phyloP scores from a whole-genome alignment of 768 basidiomycete genomes.

The Serendipita sp. region DNA sequence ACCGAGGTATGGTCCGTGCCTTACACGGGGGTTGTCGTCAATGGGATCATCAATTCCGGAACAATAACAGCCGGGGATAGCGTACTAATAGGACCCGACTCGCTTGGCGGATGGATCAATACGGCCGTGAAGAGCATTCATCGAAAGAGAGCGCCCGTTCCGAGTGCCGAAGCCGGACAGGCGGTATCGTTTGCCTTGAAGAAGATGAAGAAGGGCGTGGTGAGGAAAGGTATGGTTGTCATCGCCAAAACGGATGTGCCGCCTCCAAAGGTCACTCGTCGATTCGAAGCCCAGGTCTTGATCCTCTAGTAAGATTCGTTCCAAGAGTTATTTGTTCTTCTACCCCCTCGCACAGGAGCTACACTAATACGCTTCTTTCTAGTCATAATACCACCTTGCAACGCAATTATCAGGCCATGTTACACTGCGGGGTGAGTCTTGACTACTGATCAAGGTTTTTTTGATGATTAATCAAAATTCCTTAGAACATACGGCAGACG shows the following conservation, averaged over 20 bases:
- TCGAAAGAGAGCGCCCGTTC: slow-evolving; percentile 73
- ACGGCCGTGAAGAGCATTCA: slow-evolving; percentile 84
- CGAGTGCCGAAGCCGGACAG: slow-evolving; percentile 84
- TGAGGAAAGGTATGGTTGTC: slow-evolving; percentile 91
- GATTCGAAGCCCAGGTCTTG: slow-evolving; percentile 87
- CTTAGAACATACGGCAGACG: slow-evolving; percentile 74
- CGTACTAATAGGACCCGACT: slow-evolving; percentile 78
- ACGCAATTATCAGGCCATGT: slow-evolving; percentile 86
- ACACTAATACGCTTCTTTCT: background rate
- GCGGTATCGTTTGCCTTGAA: slow-evolving; percentile 88
- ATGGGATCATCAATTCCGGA: slow-evolving; percentile 69
- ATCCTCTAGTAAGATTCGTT: slow-evolving; percentile 59
- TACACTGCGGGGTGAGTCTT: slow-evolving; percentile 66
- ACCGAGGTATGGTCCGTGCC: slow-evolving; percentile 34
- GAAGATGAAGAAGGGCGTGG: slow-evolving; percentile 58
- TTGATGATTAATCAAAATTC: slow-evolving; percentile 5
- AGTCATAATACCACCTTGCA: slow-evolving; percentile 90
- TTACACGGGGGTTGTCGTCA: slow-evolving; percentile 45
- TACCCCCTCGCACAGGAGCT: background rate
- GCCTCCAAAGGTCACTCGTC: slow-evolving; percentile 53
- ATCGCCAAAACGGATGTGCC: slow-evolving; percentile 62
- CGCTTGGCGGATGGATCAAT: slow-evolving; percentile 71
- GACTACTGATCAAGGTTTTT: background rate
- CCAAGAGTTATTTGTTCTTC: background rate
- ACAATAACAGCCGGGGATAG: slow-evolving; percentile 61